phyloP scores from a whole-genome alignment of 2,329 filamentous ascomycete genomes.

The Monilinia fructicola region DNA sequence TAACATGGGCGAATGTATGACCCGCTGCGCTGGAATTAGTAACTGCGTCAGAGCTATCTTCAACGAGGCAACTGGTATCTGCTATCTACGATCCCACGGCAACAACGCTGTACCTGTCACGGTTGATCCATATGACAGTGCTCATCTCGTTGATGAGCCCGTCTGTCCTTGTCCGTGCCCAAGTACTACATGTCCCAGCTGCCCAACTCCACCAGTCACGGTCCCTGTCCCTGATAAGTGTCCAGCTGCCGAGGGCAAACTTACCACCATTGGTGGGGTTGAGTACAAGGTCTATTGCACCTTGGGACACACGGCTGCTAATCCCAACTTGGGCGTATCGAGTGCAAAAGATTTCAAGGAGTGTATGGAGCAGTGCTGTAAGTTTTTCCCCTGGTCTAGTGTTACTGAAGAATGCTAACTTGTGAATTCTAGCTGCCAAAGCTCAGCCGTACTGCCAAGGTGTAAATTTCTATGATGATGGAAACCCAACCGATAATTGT shows the following conservation, averaged over 20 bases:
- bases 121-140: conserved; percentile 7
- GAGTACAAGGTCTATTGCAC: conserved; percentile 14
- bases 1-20: conserved; percentile 2
- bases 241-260: neutral
- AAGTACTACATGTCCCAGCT: neutral
- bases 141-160: conserved; percentile 12
- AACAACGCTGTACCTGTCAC: conserved; percentile 9
- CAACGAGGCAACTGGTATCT: neutral
- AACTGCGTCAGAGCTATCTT: conserved; percentile 13
- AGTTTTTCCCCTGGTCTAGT: neutral
- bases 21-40: neutral
- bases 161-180: conserved; percentile 11
- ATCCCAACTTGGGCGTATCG: conserved; percentile 12
- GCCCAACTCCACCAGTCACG: neutral
- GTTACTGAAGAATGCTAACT: neutral
- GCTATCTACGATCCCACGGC: conserved; percentile 11
- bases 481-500: conserved; percentile 12
- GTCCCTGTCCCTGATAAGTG: conserved; percentile 9
- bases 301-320: neutral
- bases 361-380: conserved; percentile 20
- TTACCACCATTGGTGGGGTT: neutral
- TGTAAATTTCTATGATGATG: conserved; percentile 12
- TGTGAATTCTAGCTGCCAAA: neutral
- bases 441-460: neutral
- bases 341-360: conserved; percentile 17